Evolutionary conservation across 129 eudicot genomes (phyloP).

Genomic region (Lactuca sativa): DNA sequence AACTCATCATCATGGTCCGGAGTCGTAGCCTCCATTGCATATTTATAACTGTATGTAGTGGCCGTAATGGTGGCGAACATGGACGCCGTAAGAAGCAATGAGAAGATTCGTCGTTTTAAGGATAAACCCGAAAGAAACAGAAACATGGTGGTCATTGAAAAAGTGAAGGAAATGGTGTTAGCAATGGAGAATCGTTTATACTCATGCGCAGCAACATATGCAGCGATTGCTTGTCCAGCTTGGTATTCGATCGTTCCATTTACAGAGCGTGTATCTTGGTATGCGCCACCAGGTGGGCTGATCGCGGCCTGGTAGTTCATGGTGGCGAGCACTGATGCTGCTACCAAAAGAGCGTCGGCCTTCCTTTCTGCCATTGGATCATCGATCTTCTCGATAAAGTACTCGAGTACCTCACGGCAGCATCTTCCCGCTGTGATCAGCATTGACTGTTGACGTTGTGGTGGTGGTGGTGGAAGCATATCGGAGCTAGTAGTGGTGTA

Average conservation of each 20-base stretch:
- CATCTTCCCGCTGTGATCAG: background rate
- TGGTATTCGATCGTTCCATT: slow-evolving; percentile 8
- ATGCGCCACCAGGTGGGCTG: slow-evolving; percentile 26
- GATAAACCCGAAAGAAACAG: slow-evolving; percentile 46
- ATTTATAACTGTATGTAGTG: slow-evolving; percentile 27
- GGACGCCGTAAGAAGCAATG: slow-evolving; percentile 28
- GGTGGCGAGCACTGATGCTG: slow-evolving; percentile 13
- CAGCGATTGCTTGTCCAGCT: slow-evolving; percentile 32
- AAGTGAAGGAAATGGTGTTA: slow-evolving; percentile 33
- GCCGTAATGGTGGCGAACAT: slow-evolving; percentile 16
- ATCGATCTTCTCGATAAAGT: slow-evolving; percentile 14
- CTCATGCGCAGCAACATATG: slow-evolving; percentile 17
- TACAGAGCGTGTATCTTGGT: slow-evolving; percentile 3
- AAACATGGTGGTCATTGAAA: slow-evolving; percentile 41
- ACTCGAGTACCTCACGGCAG: background rate
- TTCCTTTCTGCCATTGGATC: slow-evolving; percentile 23
- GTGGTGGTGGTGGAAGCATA: slow-evolving; percentile 27
- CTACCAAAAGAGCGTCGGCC: slow-evolving; percentile 23
- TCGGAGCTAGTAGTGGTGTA: background rate
- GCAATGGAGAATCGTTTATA: slow-evolving; percentile 19
- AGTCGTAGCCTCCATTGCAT: slow-evolving; percentile 30
- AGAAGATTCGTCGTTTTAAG: slow-evolving; percentile 15
- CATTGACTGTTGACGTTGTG: background rate
- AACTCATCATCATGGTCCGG: slow-evolving; percentile 15
- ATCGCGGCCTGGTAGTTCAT: slow-evolving; percentile 23